These are phyloP conservation scores for Sphaceloma murrayae DNA, from an alignment of 2,329 filamentous ascomycete species.

Conservation along the genomic window DNA sequence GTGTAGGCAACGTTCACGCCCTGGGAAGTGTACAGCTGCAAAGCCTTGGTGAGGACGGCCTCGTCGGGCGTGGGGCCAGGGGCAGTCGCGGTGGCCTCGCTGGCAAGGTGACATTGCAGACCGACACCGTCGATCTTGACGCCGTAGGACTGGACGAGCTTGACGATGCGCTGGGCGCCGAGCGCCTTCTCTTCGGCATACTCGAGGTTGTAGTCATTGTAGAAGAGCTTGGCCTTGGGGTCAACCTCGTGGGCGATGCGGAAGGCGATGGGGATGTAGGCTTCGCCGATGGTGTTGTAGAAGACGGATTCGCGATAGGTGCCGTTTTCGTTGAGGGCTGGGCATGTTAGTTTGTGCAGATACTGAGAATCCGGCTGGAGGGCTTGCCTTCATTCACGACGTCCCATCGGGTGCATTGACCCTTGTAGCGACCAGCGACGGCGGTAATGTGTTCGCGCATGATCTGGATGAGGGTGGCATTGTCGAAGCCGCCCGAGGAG, in stretches of 20 bases:
- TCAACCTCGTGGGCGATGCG: conserved; percentile 21
- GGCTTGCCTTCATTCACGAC: conserved; percentile 29
- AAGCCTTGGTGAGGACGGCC: conserved; percentile 33
- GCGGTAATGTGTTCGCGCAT: conserved; percentile 36
- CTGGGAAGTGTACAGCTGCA: conserved; percentile 44
- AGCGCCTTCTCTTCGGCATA: conserved; percentile 22
- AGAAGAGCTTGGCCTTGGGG: conserved; percentile 23
- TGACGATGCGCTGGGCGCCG: conserved; percentile 23
- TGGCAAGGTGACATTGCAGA: conserved; percentile 43
- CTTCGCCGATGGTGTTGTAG: conserved; percentile 25
- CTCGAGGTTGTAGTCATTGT: conserved; percentile 28
- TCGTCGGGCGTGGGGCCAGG: conserved; percentile 17
- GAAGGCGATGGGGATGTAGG: conserved; percentile 25
- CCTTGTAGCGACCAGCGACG: conserved; percentile 32
- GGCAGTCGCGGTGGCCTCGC: conserved; percentile 25
- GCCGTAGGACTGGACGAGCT: conserved; percentile 22
- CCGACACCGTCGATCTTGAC: conserved; percentile 35
- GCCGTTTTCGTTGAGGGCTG: conserved; percentile 23
- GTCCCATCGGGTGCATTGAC: conserved; percentile 33
- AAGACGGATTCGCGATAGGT: conserved; percentile 24
- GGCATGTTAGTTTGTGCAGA: neutral
- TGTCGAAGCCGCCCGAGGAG: conserved; percentile 28
- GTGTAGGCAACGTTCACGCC: conserved; percentile 52
- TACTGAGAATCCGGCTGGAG: neutral
- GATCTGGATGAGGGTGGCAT: conserved; percentile 33